A percentile compares a stretch with the other conserved stretches of the same genome.
phyloP scores from a whole-genome alignment of 257 asterid species.

The Rehmannia glutinosa region DNA sequence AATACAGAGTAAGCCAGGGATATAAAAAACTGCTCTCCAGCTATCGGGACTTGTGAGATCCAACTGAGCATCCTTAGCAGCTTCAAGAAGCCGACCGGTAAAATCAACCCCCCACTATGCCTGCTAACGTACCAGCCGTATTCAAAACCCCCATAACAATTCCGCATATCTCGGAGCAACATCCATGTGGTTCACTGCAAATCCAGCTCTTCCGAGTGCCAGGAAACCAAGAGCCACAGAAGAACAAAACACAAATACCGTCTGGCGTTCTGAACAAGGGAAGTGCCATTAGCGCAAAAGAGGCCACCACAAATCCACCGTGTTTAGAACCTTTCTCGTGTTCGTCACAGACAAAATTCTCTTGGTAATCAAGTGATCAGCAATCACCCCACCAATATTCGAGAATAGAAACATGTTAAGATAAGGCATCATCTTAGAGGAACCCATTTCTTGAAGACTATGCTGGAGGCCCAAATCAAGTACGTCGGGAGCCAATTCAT shows the following conservation, averaged over 20 bases:
- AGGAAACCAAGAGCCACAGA: constrained; percentile 83
- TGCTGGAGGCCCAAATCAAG: constrained; percentile 78
- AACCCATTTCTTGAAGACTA: constrained; percentile 94
- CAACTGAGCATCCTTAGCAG: constrained; percentile 62
- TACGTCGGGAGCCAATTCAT: constrained; percentile 99
- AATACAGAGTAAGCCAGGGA: constrained; percentile 81
- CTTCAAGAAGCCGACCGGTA: constrained; percentile 85
- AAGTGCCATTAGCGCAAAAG: constrained; percentile 65
- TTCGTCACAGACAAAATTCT: constrained; percentile 57
- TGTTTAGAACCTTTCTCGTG: constrained; percentile 75
- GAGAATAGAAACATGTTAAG: constrained; percentile 87
- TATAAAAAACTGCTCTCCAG: constrained; percentile 74
- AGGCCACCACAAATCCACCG: constrained; percentile 66
- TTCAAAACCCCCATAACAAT: constrained; percentile 93
- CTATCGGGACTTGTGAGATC: constrained; percentile 79
- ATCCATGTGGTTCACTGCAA: constrained; percentile 95
- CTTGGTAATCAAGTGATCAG: constrained; percentile 69
- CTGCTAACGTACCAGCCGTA: constrained; percentile 94
- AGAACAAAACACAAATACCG: constrained; percentile 74
- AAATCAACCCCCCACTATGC: constrained; percentile 86
- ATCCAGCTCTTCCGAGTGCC: constrained; percentile 97
- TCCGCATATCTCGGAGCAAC: constrained; percentile 91
- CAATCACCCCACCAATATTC: constrained; percentile 81
- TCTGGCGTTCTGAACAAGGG: constrained; percentile 70
- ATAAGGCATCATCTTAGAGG: constrained; percentile 92